These are phyloP conservation scores for Aureobasidium sp. DNA, from an alignment of 2,329 filamentous ascomycete species.

Conservation along the genomic window DNA sequence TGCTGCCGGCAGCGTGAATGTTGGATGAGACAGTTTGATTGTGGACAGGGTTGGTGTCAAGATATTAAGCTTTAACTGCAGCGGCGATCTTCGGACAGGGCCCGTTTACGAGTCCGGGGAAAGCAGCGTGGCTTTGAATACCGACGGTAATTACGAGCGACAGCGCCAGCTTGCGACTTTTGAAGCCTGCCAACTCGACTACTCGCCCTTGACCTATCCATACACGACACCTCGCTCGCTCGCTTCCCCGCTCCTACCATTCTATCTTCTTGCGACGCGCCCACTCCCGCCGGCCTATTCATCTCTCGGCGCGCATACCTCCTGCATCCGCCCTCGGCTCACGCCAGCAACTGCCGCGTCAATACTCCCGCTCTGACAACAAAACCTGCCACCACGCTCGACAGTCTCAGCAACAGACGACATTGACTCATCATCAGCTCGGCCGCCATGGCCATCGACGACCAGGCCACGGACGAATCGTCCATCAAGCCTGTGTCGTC, in stretches of 20 bases:
- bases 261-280: neutral
- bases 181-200: neutral
- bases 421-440: neutral
- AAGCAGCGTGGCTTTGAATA: slow-evolving; percentile 5
- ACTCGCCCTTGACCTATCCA: neutral
- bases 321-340: neutral
- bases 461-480: slow-evolving; percentile 53
- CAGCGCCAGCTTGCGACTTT: neutral
- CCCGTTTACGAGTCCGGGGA: neutral
- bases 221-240: neutral
- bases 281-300: neutral
- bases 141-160: neutral
- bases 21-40: neutral
- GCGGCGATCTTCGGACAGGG: neutral
- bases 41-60: neutral
- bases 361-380: neutral
- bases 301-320: neutral
- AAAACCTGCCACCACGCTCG: neutral
- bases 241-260: neutral
- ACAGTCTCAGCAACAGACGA: neutral
- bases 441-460: slow-evolving; percentile 14
- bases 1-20: neutral
- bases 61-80: slow-evolving; percentile 1
- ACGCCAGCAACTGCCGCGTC: neutral
- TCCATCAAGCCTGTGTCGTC: slow-evolving; percentile 80